Base-by-base conservation (phyloP, 1,139 yeast genomes). In the Trichomonascaceae sp. region DNA sequence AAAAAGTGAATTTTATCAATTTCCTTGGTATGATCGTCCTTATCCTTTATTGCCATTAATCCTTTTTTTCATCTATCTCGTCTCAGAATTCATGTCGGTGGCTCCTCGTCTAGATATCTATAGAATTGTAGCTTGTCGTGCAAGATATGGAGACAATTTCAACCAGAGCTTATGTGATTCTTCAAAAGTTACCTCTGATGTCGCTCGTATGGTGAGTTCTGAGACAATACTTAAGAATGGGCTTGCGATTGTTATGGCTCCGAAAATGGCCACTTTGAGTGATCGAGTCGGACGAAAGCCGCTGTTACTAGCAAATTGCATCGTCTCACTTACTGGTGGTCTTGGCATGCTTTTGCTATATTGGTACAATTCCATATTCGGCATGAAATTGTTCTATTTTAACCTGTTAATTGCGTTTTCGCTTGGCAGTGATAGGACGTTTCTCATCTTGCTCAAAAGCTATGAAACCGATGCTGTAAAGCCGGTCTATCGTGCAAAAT, bases 241-340 rank as follows among this genome's bases (percentile, higher is more conserved):
- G 5, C 17, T 36, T 5, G 15, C 41, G 41, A 36, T 36, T 36
- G n/a, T 39, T 18, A 24, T 47, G 18, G 43, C 51, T 19, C 47
- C 47, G 41, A 18, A 43, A 7, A 44, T 45, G 9, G 87, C 87
- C 0, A 78, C 80, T 17, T 61, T 80, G 38, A 81, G 87, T 3
- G 93, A 87, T 67, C 71, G 76, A 45, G 72, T 77, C 55, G 95
- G 95, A 0, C 70, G 95, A 50, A 79, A 74, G 56, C 72, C 82
- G 24, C 57, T 83, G 18, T 60, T 77, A 2, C 49, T 76, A 4
- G 70, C 71, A 51, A 50, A 36, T 69, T 1, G 52, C 73, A 5
- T 1, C 41, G 49, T 13, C 36, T 45, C n/a, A 8, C n/a, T n/a
- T n/a, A n/a, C n/a, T 52, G 19, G 53, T 53, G 17, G 60, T 56